These are phyloP conservation scores for Taxillus chinensis DNA, from an alignment of 164 flowering plant genomes.

Conservation along the genomic window DNA sequence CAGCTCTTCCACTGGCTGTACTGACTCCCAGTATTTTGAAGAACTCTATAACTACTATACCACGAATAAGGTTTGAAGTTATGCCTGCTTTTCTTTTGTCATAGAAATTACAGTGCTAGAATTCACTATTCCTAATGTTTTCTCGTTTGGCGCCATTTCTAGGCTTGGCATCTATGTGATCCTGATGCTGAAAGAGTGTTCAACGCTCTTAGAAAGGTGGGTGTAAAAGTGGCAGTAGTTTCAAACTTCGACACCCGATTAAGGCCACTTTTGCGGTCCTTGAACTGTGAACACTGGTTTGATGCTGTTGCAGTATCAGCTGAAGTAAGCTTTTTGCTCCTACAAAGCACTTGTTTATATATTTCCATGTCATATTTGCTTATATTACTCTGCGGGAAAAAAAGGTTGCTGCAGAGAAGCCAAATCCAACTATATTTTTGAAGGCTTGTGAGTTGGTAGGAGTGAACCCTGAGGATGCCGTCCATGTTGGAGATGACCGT, in stretches of 20 bases:
- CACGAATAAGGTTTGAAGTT: conserved; percentile 65
- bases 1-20: conserved; percentile 88
- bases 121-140: background rate
- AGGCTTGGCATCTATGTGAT: conserved; percentile 99
- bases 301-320: conserved; percentile 98
- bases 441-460: conserved; percentile 94
- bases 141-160: conserved; percentile 1
- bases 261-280: conserved; percentile 62
- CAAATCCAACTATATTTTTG: conserved; percentile 88
- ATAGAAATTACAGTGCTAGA: background rate
- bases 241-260: conserved; percentile 95
- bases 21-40: conserved; percentile 89
- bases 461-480: conserved; percentile 86
- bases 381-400: background rate
- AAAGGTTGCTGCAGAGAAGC: conserved; percentile 96
- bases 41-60: conserved; percentile 84
- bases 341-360: background rate
- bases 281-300: conserved; percentile 90
- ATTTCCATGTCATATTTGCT: background rate
- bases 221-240: conserved; percentile 82
- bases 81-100: background rate
- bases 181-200: conserved; percentile 88
- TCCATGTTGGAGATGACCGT: conserved; percentile 96
- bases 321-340: conserved; percentile 41
- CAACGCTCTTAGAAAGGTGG: conserved; percentile 59